Evolutionary conservation across 768 basidiomycete species (phyloP), one percentile per base, ranked within the genome.

Genomic region (Pisolithus sp.): DNA sequence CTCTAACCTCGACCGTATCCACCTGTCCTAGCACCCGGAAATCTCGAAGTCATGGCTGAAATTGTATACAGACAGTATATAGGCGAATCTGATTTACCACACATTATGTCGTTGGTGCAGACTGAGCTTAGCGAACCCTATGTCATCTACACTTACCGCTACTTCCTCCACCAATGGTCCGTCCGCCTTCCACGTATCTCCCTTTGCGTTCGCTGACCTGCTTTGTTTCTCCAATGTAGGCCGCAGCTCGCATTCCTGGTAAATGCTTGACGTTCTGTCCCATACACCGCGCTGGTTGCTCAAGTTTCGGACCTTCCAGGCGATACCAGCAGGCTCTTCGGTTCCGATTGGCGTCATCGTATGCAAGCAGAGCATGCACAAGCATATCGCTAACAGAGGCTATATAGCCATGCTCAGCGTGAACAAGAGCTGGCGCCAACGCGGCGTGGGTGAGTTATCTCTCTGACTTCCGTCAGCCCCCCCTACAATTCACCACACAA

Each of bases 391-490:
- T 9, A 90, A 93, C 65, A 72, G 96, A 64, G 96, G 96, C 13
- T 99, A 99, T 66, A 95, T 99, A 53, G 96, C 94, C 36, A 98
- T 98, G 96, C 80, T 98, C 50, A 92, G 90, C 62, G 93, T 97
- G 26, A 78, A 80, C 68, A 85, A 83, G 68, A 69, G 75, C 37
- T 96, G 84, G 80, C 77, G 95, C 36, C 88, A 95, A 68, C 82
- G 85, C 49, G 95, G 96, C 31, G 92, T 98, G 65, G 92, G 93
- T 93, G 67, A 66, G 87, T 78, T 51, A 55, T 53, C 55, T 28
- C 5, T 15, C 12, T 43, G n/a, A 49, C 24, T 30, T 39, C 38
- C 38, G 2, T 15, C 21, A 8, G 26, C 12, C 41, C 20, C 41
- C 20, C 50, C 26, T 5, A 8, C 13, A 31, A 30, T 48, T n/a